Base-by-base conservation (phyloP, 1,139 yeast genomes). In the Geotrichum restrictum region DNA sequence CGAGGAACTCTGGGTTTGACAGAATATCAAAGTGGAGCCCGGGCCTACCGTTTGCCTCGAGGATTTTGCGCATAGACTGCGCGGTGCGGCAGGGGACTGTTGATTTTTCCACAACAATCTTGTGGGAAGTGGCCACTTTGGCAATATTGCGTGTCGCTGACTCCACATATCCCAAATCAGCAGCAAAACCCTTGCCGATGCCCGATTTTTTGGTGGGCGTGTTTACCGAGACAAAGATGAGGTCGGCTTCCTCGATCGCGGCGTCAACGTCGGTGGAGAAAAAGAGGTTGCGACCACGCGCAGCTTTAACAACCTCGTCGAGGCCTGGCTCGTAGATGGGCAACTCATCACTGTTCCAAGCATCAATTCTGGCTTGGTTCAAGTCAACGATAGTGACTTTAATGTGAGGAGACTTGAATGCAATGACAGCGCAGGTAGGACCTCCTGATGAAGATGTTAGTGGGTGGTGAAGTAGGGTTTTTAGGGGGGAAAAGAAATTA, bases 321-420 rank as follows among this genome's bases (percentile, higher is more conserved):
- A 64, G 60, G 34, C 67, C 67, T 24, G 66, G 66, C 60, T 64
- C 67, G 53, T 62, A 63, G 56, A 64, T 64, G 24, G 67, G 67
- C 41, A 64, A 59, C 44, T 55, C 51, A 47, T 61, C 62, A 11
- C 61, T 57, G 56, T 63, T 63, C 67, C 67, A 64, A 32, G 65
- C 65, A 43, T 61, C 64, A 51, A 64, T 61, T 36, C 67, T 58
- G 46, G 61, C 58, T 50, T 58, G 61, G 56, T 61, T 61, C 34
- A 62, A 55, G 50, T 64, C 67, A 39, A 64, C 67, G 45, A 63
- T 63, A 44, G 63, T 62, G 52, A 63, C 67, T 32, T 54, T 56
- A 49, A 63, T 61, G 18, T 58, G 53, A 19, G 66, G 66, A 36
- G 60, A 57, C 48, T 60, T 59, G 51, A 53, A 53, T 33, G 64